phyloP scores from a whole-genome alignment of 306 rosid species.

The Dryas alaskensis region DNA sequence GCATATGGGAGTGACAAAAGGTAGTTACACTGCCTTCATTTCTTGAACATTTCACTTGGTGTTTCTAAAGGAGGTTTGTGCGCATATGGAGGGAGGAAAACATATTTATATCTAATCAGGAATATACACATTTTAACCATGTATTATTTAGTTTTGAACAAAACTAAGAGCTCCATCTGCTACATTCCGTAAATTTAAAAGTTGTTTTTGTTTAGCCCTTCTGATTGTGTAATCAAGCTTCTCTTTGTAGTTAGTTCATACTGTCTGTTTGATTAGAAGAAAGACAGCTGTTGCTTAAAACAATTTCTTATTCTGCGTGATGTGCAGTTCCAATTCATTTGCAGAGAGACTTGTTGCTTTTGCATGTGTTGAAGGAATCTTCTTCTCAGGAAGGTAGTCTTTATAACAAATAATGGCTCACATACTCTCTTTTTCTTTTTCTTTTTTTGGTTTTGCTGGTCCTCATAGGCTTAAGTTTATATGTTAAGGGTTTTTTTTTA shows the following conservation, averaged over 20 bases:
- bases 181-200: neutral
- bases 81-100: neutral
- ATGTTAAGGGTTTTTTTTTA: neutral
- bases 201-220: neutral
- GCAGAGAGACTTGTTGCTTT: conserved; percentile 86
- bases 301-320: conserved; percentile 33
- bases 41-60: neutral
- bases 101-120: neutral
- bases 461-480: conserved; percentile 5
- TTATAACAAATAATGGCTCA: conserved; percentile 7
- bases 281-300: conserved; percentile 9
- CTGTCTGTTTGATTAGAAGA: neutral
- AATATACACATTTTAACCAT: neutral
- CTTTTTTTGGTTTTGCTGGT: neutral
- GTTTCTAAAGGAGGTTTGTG: neutral
- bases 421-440: neutral
- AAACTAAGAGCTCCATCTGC: neutral
- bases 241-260: conserved; percentile 1
- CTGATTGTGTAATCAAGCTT: conserved; percentile 3
- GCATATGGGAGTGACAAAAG: neutral
- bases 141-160: neutral
- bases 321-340: conserved; percentile 68
- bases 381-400: conserved; percentile 88
- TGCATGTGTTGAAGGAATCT: conserved; percentile 90
- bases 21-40: neutral